A percentile compares a stretch with the other conserved stretches of the same genome.
Evolutionary conservation across 2,329 filamentous ascomycete genomes (phyloP).

Genomic region (Penicillium sp.): DNA sequence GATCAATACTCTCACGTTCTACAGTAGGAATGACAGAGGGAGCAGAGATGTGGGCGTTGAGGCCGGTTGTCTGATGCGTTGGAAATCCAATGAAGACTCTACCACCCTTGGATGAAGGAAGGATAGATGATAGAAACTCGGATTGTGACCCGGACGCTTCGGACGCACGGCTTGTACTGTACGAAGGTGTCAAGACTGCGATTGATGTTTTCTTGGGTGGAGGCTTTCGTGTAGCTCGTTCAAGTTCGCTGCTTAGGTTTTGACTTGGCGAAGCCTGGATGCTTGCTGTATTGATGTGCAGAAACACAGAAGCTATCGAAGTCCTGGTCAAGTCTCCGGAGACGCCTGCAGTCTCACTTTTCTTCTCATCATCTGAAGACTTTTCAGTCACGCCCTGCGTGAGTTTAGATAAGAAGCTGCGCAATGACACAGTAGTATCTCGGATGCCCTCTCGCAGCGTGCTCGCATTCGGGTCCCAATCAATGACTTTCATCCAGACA

Average conservation of each 20-base stretch:
- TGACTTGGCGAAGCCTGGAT: conserved; percentile 76
- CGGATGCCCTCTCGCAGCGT: conserved; percentile 44
- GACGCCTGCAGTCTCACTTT: conserved; percentile 61
- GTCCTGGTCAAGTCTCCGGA: conserved; percentile 73
- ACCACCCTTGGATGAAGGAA: conserved; percentile 80
- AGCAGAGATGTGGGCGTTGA: conserved; percentile 91
- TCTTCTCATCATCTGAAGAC: conserved; percentile 52
- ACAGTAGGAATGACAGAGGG: conserved; percentile 97
- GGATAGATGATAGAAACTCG: conserved; percentile 87
- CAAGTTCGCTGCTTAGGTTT: conserved; percentile 80
- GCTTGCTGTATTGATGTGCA: conserved; percentile 83
- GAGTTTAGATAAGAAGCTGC: conserved; percentile 81
- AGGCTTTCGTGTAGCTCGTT: conserved; percentile 95
- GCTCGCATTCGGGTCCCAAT: conserved; percentile 71
- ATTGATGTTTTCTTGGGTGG: conserved; percentile 87
- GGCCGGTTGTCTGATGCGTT: conserved; percentile 93
- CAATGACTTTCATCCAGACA: conserved; percentile 82
- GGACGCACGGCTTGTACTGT: conserved; percentile 76
- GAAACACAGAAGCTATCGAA: conserved; percentile 80
- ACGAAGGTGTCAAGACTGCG: conserved; percentile 87
- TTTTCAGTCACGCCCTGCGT: conserved; percentile 59
- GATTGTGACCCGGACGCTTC: conserved; percentile 54
- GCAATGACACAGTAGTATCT: conserved; percentile 64
- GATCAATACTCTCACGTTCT: conserved; percentile 92
- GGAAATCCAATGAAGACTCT: conserved; percentile 97